Base-by-base conservation (phyloP, 768 basidiomycete genomes). In the Naematelia aurantialba region DNA sequence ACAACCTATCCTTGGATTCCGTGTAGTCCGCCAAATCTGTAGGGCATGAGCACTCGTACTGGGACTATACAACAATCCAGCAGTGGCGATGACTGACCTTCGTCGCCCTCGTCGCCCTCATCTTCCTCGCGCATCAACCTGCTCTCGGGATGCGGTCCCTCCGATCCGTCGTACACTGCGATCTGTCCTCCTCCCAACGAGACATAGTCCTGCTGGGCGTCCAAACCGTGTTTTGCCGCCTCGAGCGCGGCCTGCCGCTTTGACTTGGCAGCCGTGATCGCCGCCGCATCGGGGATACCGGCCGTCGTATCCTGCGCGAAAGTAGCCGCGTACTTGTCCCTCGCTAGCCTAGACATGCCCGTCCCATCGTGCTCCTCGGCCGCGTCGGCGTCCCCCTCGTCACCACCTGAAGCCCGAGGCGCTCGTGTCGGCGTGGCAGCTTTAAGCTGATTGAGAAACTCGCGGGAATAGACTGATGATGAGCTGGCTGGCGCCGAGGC, bases 111-210 rank as follows among this genome's bases (percentile, higher is more conserved):
- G 0, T 76, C 79, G 2, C 70, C 56, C 59, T 80, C 79, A 59
- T 81, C 80, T 19, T 80, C 79, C 60, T 81, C 80, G 21, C 80
- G 30, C 57, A 78, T 76, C 5, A 80, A 58, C 42, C 79, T 55
- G 31, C 74, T 76, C 52, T 79, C 79, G 3, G 79, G 78, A 61
- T 78, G 74, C 19, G 78, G 77, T 31, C 74, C 65, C 17, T 66
- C 50, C 34, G 55, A 51, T 1, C 68, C 66, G 57, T 75, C 74
- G 46, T 74, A 69, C 2, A 75, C 69, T 19, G 74, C 63, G 26
- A 78, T 49, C 17, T 68, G 65, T 0, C 78, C 78, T 1, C 71
- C 69, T 12, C 75, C 75, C 10, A 81, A 65, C 12, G 78, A 67
- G 49, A 81, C 77, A 55, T 73, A 81, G 47, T 78, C 78, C 52